phyloP scores from a whole-genome alignment of 805 yeast genomes.

The Spathaspora hagerdaliae region DNA sequence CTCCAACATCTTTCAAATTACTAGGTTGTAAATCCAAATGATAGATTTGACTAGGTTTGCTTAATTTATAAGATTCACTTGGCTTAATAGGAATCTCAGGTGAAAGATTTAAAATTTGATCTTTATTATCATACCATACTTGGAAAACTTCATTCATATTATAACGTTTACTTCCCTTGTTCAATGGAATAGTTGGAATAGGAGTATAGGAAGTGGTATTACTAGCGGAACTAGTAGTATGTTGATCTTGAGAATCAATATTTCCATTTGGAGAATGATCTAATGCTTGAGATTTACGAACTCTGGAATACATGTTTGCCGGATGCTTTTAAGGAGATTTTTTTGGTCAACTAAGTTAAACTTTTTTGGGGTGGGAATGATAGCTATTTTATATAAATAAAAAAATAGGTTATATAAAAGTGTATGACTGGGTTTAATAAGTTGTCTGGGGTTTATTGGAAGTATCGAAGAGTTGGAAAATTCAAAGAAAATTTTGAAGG shows the following conservation, averaged over 20 bases:
- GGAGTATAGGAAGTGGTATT: not conserved
- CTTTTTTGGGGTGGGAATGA: too few species aligned
- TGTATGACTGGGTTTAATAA: too few species aligned
- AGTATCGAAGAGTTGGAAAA: too few species aligned
- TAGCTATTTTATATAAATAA: too few species aligned
- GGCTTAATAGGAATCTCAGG: conserved; percentile 9
- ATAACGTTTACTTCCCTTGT: conserved; percentile 41
- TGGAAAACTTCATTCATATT: conserved; percentile 50
- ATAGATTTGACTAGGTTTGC: conserved; percentile 29
- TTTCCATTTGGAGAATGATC: not conserved
- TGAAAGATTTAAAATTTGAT: conserved; percentile 14
- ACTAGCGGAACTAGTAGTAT: not conserved
- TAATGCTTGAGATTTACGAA: conserved; percentile 4
- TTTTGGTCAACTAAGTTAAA: not conserved
- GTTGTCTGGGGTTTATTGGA: too few species aligned
- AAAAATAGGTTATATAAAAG: too few species aligned
- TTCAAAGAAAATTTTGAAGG: too few species aligned
- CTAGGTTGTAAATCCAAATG: conserved; percentile 29
- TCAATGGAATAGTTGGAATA: conserved; percentile 25
- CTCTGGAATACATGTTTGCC: conserved; percentile 7
- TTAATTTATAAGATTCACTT: conserved; percentile 26
- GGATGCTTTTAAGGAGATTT: not conserved
- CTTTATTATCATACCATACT: conserved; percentile 42
- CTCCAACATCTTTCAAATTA: not conserved
- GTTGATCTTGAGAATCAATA: not conserved